These are phyloP conservation scores for Cucurbitaria berberidis DNA, from an alignment of 2,329 filamentous ascomycete genomes.

Conservation along the genomic window DNA sequence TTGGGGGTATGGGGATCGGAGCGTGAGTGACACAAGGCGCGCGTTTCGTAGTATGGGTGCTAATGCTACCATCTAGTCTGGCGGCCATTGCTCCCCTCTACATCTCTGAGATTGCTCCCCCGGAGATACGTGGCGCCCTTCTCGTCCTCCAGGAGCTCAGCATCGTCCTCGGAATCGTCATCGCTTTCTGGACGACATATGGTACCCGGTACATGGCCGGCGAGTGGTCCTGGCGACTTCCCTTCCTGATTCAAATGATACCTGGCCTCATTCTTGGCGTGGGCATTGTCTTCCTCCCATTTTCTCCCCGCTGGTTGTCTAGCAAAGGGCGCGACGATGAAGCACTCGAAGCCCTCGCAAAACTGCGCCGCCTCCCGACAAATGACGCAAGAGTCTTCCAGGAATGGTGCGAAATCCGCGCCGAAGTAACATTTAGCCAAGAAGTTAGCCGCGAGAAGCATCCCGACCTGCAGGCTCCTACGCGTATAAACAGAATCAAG, in stretches of 20 bases:
- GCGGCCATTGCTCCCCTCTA: constrained; percentile 58
- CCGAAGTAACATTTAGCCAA: constrained; percentile 61
- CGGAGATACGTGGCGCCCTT: constrained; percentile 57
- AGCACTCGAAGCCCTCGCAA: constrained; percentile 55
- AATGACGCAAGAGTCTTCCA: constrained; percentile 58
- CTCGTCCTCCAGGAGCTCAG: constrained; percentile 58
- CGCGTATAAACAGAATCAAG: constrained; percentile 45
- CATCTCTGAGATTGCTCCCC: constrained; percentile 60
- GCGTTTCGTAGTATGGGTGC: background rate
- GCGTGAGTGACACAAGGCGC: constrained; percentile 50
- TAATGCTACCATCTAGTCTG: constrained; percentile 24
- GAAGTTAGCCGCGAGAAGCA: constrained; percentile 51
- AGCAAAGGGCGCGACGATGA: constrained; percentile 54
- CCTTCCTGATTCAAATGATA: constrained; percentile 56
- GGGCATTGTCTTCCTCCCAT: constrained; percentile 58
- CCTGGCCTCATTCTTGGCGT: constrained; percentile 48
- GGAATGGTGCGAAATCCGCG: constrained; percentile 61
- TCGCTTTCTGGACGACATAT: constrained; percentile 63
- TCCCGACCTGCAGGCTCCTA: constrained; percentile 40
- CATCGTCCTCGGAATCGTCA: constrained; percentile 57
- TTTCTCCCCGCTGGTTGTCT: constrained; percentile 62
- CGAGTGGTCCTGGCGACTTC: constrained; percentile 55
- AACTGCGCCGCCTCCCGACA: constrained; percentile 57
- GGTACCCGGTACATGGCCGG: constrained; percentile 54
- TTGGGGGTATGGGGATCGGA: constrained; percentile 60